These are phyloP conservation scores for Phylloporus arenicola DNA, from an alignment of 768 basidiomycete species.

Conservation along the genomic window DNA sequence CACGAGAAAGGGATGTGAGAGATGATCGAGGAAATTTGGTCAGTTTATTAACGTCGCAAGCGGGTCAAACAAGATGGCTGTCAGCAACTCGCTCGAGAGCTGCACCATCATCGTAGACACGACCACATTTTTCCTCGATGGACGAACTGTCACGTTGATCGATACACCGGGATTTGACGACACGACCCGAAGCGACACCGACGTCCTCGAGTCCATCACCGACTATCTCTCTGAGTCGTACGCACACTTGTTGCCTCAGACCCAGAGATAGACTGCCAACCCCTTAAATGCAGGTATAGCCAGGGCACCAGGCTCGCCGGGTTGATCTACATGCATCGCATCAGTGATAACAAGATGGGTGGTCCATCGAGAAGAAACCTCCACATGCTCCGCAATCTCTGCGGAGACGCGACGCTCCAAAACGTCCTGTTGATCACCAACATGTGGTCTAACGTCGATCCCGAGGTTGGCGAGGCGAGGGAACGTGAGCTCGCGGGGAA, in stretches of 20 bases:
- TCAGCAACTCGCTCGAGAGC: constrained; percentile 24
- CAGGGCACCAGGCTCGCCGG: constrained; percentile 30
- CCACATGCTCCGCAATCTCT: constrained; percentile 46
- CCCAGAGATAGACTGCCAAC: not conserved
- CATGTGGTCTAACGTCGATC: constrained; percentile 44
- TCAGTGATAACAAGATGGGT: constrained; percentile 44
- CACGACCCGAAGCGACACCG: constrained; percentile 41
- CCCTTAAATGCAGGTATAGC: constrained; percentile 20
- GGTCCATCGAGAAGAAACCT: constrained; percentile 48
- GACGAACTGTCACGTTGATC: constrained; percentile 39
- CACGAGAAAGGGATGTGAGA: not conserved
- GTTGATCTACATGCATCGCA: constrained; percentile 50
- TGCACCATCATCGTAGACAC: constrained; percentile 26
- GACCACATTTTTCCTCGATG: constrained; percentile 40
- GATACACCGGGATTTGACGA: constrained; percentile 63
- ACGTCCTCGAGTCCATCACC: constrained; percentile 43
- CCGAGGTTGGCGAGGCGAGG: constrained; percentile 33
- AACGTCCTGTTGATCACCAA: constrained; percentile 50
- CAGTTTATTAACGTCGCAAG: constrained; percentile 20
- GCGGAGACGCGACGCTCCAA: constrained; percentile 41
- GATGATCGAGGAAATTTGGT: not conserved
- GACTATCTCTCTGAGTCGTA: constrained; percentile 26
- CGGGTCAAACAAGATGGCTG: constrained; percentile 13
- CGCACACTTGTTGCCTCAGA: constrained; percentile 2
- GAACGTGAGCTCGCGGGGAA: constrained; percentile 40